Evolutionary conservation across 2,329 filamentous ascomycete genomes (phyloP), one percentile per base, ranked within the genome.

Genomic region (Colletotrichum spaethianum): DNA sequence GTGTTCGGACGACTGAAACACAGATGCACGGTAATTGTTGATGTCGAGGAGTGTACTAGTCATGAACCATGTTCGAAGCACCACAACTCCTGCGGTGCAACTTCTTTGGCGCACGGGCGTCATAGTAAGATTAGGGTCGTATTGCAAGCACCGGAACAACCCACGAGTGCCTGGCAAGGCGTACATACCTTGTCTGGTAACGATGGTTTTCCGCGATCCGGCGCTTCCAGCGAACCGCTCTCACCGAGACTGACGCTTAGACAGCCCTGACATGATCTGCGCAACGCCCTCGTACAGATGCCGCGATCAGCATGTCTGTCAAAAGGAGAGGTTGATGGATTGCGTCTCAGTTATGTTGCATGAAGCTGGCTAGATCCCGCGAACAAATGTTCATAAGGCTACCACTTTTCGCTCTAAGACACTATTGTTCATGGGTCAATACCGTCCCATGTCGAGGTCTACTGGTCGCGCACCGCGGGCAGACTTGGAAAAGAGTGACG

Each of bases 101-200:
- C 42, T 31, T 31, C 26, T 59, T 72, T 63, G 46, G 59, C 60
- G 60, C 14, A 20, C 60, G 46, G 59, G 52, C 7, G 26, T 55
- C 65, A 50, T 23, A 59, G 60, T 56, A 70, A 70, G 68, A 67
- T 67, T 64, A 69, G 42, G 42, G 69, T 72, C 69, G 59, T 60
- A 69, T 60, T 61, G 23, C 26, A 31, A 31, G 62, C 62, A 55
- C 42, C 31, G 28, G 56, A 31, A 28, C 56, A 48, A 61, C 31
- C 50, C 44, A 61, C 46, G 36, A 52, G 63, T 67, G 56, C 63
- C 63, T 67, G 50, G 63, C 63, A 66, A 63, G 38, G 69, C 64
- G 40, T 9, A 31, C 63, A 42, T 33, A 31, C 38, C 40, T 18
- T 26, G 31, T 28, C 18, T 38, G 31, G 14, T 48, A 26, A 7